These are phyloP conservation scores for Aspergillus ustus DNA, from an alignment of 2,329 filamentous ascomycete species.

Conservation along the genomic window DNA sequence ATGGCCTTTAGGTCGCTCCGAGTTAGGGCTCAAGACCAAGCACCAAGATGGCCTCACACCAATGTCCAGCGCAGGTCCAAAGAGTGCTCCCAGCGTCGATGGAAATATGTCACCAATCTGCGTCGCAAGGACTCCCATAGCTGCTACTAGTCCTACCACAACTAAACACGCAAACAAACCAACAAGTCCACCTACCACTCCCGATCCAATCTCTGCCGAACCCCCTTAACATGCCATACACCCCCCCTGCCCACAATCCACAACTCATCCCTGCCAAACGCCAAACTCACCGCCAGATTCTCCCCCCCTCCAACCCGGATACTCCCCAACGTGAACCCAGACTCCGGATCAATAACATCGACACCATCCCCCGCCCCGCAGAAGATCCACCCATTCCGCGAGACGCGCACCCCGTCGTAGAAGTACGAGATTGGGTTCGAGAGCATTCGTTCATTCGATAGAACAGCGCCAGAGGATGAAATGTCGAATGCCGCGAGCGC, in stretches of 20 bases:
- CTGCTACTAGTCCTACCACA: too few relatives aligned
- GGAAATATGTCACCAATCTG: too few relatives aligned
- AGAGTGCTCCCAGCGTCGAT: too few relatives aligned
- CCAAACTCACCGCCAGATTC: constrained; percentile 18
- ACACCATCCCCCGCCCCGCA: constrained; percentile 19
- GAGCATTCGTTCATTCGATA: constrained; percentile 15
- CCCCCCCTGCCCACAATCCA: constrained; percentile 23
- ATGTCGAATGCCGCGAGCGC: constrained; percentile 16
- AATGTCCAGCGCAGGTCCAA: too few relatives aligned
- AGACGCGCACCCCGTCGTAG: constrained; percentile 18
- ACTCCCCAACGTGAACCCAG: constrained; percentile 16
- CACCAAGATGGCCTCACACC: too few relatives aligned
- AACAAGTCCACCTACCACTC: too few relatives aligned
- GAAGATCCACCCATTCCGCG: constrained; percentile 19
- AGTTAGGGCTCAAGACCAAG: too few relatives aligned
- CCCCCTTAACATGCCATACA: constrained; percentile 19
- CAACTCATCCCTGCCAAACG: constrained; percentile 19
- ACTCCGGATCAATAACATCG: constrained; percentile 19
- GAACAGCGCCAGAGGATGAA: not conserved
- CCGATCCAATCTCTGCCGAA: constrained; percentile 14
- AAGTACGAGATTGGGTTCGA: constrained; percentile 19
- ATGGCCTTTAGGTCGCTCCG: too few relatives aligned
- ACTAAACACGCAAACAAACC: too few relatives aligned
- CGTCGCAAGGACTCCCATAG: too few relatives aligned
- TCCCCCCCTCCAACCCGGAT: constrained; percentile 20